phyloP scores from a whole-genome alignment of 257 asterid genomes.

The Marsdenia floribunda region DNA sequence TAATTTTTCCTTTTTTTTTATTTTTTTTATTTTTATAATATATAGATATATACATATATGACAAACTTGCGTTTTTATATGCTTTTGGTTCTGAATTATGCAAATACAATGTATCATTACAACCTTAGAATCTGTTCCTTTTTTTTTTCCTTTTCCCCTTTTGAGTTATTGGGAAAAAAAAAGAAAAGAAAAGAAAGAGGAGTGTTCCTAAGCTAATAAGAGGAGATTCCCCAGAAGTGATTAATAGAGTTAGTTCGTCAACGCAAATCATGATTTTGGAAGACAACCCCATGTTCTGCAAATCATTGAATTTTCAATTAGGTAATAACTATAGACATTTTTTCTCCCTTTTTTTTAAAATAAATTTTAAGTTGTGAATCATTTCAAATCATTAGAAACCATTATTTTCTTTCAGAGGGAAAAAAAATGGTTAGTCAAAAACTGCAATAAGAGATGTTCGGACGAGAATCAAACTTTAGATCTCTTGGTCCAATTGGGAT shows the following conservation, averaged over 20 bases:
- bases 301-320: constrained; percentile 16
- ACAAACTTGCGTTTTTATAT: not conserved
- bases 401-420: too few species aligned
- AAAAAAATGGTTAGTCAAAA: too few species aligned
- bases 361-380: not conserved
- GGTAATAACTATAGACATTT: not conserved
- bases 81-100: not conserved
- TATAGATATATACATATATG: too few species aligned
- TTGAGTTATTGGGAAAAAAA: not conserved
- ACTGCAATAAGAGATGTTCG: too few species aligned
- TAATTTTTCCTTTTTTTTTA: too few species aligned
- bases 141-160: not conserved
- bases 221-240: constrained; percentile 7
- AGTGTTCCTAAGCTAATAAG: not conserved
- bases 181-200: too few species aligned
- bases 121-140: constrained; percentile 12
- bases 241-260: constrained; percentile 13
- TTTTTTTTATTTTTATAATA: too few species aligned
- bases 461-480: not conserved
- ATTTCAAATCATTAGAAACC: not conserved
- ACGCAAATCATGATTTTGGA: constrained; percentile 10
- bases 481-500: not conserved
- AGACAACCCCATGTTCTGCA: constrained; percentile 28
- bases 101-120: constrained; percentile 13
- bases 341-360: too few species aligned